These are phyloP conservation scores for Fistulifera solaris DNA, from an alignment of 108 stramenopile genomes.

Conservation along the genomic window DNA sequence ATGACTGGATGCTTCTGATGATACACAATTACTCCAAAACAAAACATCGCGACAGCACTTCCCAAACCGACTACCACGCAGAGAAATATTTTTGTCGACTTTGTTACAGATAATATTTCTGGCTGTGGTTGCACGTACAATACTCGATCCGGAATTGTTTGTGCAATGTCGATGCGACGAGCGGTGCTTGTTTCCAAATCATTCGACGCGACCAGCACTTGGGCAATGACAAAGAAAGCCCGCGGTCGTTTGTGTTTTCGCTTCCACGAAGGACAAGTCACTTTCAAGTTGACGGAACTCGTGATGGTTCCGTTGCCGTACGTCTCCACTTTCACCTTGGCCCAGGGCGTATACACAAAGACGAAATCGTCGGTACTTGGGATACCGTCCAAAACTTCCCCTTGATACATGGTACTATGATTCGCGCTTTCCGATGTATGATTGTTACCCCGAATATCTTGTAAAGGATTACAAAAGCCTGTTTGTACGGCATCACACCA, in stretches of 20 bases:
- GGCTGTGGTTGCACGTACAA: not conserved
- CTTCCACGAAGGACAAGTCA: not conserved
- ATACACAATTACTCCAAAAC: constrained; percentile 6
- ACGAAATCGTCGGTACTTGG: too few relatives aligned
- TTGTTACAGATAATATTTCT: not conserved
- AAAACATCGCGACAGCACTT: not conserved
- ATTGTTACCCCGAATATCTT: not conserved
- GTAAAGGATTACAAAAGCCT: constrained; percentile 13
- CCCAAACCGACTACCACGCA: constrained; percentile 9
- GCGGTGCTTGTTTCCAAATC: not conserved
- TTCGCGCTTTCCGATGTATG: too few relatives aligned
- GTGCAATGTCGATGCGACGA: constrained; percentile 6
- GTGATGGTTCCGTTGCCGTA: too few relatives aligned
- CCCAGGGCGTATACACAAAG: too few relatives aligned
- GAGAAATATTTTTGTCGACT: not conserved
- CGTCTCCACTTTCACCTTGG: too few relatives aligned
- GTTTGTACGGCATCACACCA: constrained; percentile 6
- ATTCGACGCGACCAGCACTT: not conserved
- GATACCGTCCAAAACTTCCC: too few relatives aligned
- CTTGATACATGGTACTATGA: too few relatives aligned
- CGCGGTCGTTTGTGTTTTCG: not conserved
- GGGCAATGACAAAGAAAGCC: not conserved
- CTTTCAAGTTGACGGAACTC: not conserved
- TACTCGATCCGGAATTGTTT: constrained; percentile 2
- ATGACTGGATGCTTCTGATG: constrained; percentile 16